Base-by-base conservation (phyloP, 305 asterid species). In the Striga hermonthica region DNA sequence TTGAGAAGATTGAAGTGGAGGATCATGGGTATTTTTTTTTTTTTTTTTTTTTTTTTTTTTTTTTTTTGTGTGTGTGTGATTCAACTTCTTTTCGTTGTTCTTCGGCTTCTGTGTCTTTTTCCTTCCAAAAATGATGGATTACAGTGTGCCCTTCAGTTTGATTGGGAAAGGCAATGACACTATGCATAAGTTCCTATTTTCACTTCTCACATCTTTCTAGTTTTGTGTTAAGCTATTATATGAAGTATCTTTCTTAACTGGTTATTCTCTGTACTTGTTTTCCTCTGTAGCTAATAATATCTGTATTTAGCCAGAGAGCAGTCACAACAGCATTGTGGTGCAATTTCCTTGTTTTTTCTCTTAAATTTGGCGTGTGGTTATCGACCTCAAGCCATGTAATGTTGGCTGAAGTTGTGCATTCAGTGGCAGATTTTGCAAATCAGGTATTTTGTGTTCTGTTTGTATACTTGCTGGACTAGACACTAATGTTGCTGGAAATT, bases 321-420 rank as follows among this genome's bases (percentile, higher is more conserved):
- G 99, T 93, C 76, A 86, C 94, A 75, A 93, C 88, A 34, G 99
- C 99, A 61, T 78, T 93, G 37, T 93, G 97, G 84, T 93, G 99
- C 95, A 93, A 93, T 84, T 93, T 93, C 75, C 89, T 90, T 71
- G 97, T 93, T 47, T 93, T 93, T 66, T 90, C 97, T 71, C 95
- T 93, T 80, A 93, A 93, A 79, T 86, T 93, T 81, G 96, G 96
- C 69, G 96, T 93, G 74, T 93, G 99, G 99, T 70, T 83, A 45
- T 85, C 77, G 76, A 88, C 91, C 74, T 86, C 97, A 66, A 93
- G 99, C 83, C 99, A 90, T 77, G 99, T 93, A 74, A 83, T 93
- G 74, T 78, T 93, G 73, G 99, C 99, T 75, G 99, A 93, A 80
- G 83, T 80, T 69, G 87, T 93, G 59, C 99, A 93, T 83, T 93